Evolutionary conservation across 1,284 basidiomycete species (phyloP).

Genomic region (Pseudozyma sp.): DNA sequence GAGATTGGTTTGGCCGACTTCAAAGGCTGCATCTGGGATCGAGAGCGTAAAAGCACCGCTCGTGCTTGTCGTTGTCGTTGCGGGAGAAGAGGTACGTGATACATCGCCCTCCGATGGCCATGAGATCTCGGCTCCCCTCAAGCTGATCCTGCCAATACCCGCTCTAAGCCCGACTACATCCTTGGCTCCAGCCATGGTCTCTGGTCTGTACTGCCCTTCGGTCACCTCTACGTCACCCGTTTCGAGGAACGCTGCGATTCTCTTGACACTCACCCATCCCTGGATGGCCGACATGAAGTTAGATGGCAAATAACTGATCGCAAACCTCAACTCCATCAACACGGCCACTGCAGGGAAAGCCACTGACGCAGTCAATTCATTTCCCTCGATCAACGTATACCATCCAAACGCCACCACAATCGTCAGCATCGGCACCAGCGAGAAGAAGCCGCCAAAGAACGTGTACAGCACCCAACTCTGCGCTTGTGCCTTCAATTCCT

Average conservation of each 20-base stretch:
- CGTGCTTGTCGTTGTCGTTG: background rate
- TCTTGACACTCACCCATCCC: slow-evolving; percentile 80
- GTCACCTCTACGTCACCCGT: slow-evolving; percentile 79
- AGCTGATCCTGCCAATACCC: slow-evolving; percentile 7
- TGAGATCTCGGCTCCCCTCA: slow-evolving; percentile 25
- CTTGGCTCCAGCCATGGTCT: slow-evolving; percentile 7
- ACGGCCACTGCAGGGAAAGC: slow-evolving; percentile 50
- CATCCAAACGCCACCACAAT: slow-evolving; percentile 43
- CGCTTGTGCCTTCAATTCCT: slow-evolving; percentile 32
- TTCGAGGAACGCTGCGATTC: slow-evolving; percentile 81
- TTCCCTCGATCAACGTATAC: slow-evolving; percentile 42
- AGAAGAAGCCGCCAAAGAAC: slow-evolving; percentile 34
- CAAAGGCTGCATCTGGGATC: slow-evolving; percentile 22
- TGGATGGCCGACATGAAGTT: slow-evolving; percentile 68
- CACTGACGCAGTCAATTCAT: slow-evolving; percentile 28
- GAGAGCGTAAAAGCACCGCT: slow-evolving; percentile 21
- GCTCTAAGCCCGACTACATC: background rate
- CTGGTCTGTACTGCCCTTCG: slow-evolving; percentile 12
- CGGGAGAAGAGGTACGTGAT: background rate
- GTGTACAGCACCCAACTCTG: slow-evolving; percentile 38
- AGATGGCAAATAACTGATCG: slow-evolving; percentile 39
- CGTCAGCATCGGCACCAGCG: slow-evolving; percentile 38
- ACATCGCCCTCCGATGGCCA: slow-evolving; percentile 20
- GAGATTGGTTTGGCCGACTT: slow-evolving; percentile 30
- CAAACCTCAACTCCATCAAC: slow-evolving; percentile 37